These are phyloP conservation scores for Lasiodiplodia theobromae DNA, from an alignment of 2,329 filamentous ascomycete species.

Conservation along the genomic window DNA sequence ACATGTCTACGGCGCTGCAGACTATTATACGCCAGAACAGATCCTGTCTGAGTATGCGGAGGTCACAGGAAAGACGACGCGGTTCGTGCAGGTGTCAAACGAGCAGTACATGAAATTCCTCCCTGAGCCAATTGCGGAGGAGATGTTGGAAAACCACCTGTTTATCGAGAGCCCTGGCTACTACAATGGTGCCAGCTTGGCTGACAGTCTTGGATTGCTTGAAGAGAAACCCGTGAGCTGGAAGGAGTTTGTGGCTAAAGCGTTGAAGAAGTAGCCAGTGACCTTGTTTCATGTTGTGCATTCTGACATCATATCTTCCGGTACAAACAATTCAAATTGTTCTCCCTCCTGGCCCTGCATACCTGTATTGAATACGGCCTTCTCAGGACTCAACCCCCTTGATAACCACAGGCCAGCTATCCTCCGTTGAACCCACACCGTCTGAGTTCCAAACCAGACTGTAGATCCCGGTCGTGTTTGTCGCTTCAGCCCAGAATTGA, in stretches of 20 bases:
- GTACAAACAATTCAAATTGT: too few relatives aligned
- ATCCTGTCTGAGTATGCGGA: conserved; percentile 47
- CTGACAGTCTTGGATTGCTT: conserved; percentile 48
- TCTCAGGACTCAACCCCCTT: too few relatives aligned
- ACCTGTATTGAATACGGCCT: too few relatives aligned
- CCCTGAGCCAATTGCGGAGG: conserved; percentile 53
- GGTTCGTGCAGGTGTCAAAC: conserved; percentile 46
- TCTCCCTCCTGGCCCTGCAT: too few relatives aligned
- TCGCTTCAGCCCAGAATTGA: too few relatives aligned
- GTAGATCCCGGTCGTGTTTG: too few relatives aligned
- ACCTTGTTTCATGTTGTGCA: too few relatives aligned
- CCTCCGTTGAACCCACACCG: too few relatives aligned
- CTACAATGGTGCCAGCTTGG: conserved; percentile 55
- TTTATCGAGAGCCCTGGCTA: conserved; percentile 62
- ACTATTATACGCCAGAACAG: conserved; percentile 38
- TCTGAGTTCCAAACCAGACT: too few relatives aligned
- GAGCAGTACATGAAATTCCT: conserved; percentile 52
- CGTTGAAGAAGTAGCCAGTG: too few relatives aligned
- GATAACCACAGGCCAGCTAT: too few relatives aligned
- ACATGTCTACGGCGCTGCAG: conserved; percentile 51
- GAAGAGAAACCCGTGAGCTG: conserved; percentile 49
- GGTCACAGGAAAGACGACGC: conserved; percentile 44
- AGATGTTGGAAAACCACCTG: conserved; percentile 62
- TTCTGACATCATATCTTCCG: too few relatives aligned
- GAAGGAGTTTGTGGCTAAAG: conserved; percentile 43